A percentile compares a stretch with the other conserved stretches of the same genome.
Conservation (phyloP, 2,329 filamentous ascomycete species). For the Scopulariopsis brevicaulis region DNA sequence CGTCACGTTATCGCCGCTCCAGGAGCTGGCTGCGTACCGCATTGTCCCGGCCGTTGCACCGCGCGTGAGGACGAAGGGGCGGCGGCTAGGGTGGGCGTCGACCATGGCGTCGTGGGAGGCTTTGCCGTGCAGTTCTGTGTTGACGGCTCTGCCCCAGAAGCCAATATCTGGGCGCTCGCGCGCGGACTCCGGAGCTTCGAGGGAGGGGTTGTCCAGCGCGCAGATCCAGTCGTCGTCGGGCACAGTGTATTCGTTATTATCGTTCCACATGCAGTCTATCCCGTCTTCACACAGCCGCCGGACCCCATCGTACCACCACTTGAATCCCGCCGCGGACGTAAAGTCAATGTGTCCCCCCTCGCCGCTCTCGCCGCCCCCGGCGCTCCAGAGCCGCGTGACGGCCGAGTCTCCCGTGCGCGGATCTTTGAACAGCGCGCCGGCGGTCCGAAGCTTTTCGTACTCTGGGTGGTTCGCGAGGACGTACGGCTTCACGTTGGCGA, state of each 20-base stretch:
- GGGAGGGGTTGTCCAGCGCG: slow-evolving; percentile 31
- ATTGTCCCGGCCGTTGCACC: slow-evolving; percentile 62
- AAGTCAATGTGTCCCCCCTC: slow-evolving; percentile 66
- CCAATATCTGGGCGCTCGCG: slow-evolving; percentile 37
- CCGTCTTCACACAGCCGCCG: slow-evolving; percentile 48
- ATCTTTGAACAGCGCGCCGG: slow-evolving; percentile 53
- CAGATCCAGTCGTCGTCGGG: slow-evolving; percentile 55
- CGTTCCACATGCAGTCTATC: slow-evolving; percentile 69
- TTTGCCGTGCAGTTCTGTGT: slow-evolving; percentile 62
- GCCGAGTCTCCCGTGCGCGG: slow-evolving; percentile 37
- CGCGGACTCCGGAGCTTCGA: slow-evolving; percentile 21
- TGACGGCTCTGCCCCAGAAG: slow-evolving; percentile 56
- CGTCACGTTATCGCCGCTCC: slow-evolving; percentile 66
- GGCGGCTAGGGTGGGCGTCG: slow-evolving; percentile 41
- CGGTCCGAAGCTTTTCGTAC: slow-evolving; percentile 47
- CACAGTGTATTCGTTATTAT: slow-evolving; percentile 67
- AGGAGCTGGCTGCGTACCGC: slow-evolving; percentile 58
- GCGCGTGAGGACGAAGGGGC: slow-evolving; percentile 59
- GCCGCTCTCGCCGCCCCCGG: slow-evolving; percentile 58
- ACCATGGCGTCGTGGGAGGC: slow-evolving; percentile 57
- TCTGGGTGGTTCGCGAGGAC: slow-evolving; percentile 55
- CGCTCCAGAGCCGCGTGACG: slow-evolving; percentile 57
- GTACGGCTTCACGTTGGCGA: slow-evolving; percentile 67
- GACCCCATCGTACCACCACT: slow-evolving; percentile 63
- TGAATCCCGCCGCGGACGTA: slow-evolving; percentile 52